Percentiles rank a stretch among this genome's conserved stretches.
Evolutionary conservation across 1,284 basidiomycete species (phyloP).

Genomic region (Ustilago cynodontis): DNA sequence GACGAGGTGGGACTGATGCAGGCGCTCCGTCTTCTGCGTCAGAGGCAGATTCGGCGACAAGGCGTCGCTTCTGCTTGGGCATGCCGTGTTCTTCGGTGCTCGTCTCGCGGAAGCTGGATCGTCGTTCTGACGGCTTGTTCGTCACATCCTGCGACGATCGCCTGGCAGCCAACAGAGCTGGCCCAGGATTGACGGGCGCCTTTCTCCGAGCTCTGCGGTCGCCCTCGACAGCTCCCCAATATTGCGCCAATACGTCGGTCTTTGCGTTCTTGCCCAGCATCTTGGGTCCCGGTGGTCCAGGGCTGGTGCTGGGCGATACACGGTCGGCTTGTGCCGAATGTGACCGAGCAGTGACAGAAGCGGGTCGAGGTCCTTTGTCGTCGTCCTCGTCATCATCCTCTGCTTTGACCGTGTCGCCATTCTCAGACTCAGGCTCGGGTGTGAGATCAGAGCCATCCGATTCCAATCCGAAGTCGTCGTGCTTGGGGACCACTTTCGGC

Average conservation of each 20-base stretch:
- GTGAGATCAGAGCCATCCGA: conserved; percentile 52
- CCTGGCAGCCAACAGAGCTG: conserved; percentile 32
- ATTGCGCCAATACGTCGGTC: conserved; percentile 65
- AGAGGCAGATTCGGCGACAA: conserved; percentile 42
- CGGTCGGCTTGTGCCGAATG: conserved; percentile 22
- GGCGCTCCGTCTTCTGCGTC: conserved; percentile 32
- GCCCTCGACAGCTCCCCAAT: conserved; percentile 66
- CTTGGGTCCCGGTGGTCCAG: conserved; percentile 60
- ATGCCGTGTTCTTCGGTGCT: conserved; percentile 26
- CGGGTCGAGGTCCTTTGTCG: conserved; percentile 26
- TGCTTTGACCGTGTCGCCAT: conserved; percentile 22
- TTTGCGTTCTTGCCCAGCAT: conserved; percentile 68
- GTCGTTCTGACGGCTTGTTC: conserved; percentile 29
- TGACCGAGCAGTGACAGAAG: conserved; percentile 20
- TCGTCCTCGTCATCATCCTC: conserved; percentile 41
- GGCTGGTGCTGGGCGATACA: conserved; percentile 43
- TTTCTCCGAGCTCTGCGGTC: conserved; percentile 55
- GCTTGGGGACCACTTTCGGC: background rate
- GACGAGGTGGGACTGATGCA: conserved; percentile 8
- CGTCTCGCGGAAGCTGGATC: conserved; percentile 44
- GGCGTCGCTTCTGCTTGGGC: conserved; percentile 35
- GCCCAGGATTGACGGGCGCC: conserved; percentile 39
- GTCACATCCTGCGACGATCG: conserved; percentile 33
- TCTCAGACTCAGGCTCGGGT: conserved; percentile 48
- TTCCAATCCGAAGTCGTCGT: conserved; percentile 29